These are phyloP conservation scores for Salix dunnii DNA, from an alignment of 345 rosid genomes.

Conservation along the genomic window DNA sequence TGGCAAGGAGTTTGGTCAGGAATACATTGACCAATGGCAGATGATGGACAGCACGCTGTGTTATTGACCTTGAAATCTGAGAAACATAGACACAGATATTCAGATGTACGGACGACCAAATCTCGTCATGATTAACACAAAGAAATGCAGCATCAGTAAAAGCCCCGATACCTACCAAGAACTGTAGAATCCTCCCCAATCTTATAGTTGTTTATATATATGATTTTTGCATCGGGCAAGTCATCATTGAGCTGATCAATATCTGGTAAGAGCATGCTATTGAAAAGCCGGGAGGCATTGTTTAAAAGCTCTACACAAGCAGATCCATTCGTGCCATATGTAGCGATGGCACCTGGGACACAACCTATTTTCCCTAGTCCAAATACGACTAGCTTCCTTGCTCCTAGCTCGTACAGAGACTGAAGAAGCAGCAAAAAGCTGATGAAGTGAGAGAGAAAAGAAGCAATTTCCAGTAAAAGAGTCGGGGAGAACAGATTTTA, in stretches of 20 bases:
- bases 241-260: constrained; percentile 23
- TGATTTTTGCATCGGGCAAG: constrained; percentile 24
- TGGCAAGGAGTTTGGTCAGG: constrained; percentile 29
- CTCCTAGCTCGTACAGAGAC: constrained; percentile 31
- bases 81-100: background rate
- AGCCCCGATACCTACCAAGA: background rate
- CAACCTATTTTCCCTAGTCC: constrained; percentile 37
- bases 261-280: constrained; percentile 14
- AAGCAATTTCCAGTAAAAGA: too few relatives aligned
- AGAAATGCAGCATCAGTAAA: background rate
- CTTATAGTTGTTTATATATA: constrained; percentile 16
- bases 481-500: too few relatives aligned
- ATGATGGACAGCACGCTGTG: constrained; percentile 2
- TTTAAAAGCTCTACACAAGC: constrained; percentile 19
- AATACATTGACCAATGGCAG: constrained; percentile 15
- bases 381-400: constrained; percentile 33
- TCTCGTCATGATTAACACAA: background rate
- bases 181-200: background rate
- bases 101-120: background rate
- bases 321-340: constrained; percentile 21
- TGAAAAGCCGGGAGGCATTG: constrained; percentile 21
- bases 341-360: constrained; percentile 10
- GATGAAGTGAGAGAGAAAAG: background rate
- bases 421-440: background rate
- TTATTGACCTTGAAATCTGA: constrained; percentile 3